Percentiles rank a stretch among this genome's conserved stretches.
Evolutionary conservation across 192 early-diverging fungal species (phyloP).

Genomic region (Coemansia sp.): DNA sequence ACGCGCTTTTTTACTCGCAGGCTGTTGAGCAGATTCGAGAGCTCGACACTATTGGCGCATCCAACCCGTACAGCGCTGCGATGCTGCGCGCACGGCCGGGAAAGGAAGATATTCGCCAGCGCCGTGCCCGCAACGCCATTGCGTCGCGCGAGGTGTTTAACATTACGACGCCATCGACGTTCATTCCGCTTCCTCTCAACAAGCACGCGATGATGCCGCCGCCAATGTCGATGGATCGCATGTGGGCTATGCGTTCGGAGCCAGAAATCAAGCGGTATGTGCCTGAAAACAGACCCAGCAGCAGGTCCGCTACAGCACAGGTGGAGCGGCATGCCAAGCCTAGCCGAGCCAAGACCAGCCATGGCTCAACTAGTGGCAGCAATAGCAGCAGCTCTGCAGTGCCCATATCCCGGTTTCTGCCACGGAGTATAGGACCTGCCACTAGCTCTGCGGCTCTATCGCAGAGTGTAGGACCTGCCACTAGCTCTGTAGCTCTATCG

Average conservation of each 20-base stretch:
- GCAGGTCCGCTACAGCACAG: background rate
- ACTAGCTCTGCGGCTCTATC: conserved; percentile 18
- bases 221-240: conserved; percentile 8
- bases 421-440: background rate
- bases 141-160: conserved; percentile 48
- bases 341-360: background rate
- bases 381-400: conserved; percentile 21
- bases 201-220: conserved; percentile 2
- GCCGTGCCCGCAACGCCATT: conserved; percentile 43
- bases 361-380: background rate
- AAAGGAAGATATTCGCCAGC: conserved; percentile 48
- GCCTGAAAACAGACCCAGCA: conserved; percentile 2
- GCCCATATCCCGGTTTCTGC: conserved; percentile 25
- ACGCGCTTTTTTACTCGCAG: conserved; percentile 52
- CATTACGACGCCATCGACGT: conserved; percentile 31
- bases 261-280: conserved; percentile 23
- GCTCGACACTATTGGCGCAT: conserved; percentile 20
- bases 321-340: background rate
- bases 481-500: conserved; percentile 18
- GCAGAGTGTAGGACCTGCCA: background rate
- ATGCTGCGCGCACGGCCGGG: conserved; percentile 38
- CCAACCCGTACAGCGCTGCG: conserved; percentile 20
- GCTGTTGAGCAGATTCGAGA: conserved; percentile 44
- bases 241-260: conserved; percentile 43
- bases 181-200: conserved; percentile 22